These are phyloP conservation scores for Ananas comosus DNA, from an alignment of 176 grass and related monocot species.

Conservation along the genomic window DNA sequence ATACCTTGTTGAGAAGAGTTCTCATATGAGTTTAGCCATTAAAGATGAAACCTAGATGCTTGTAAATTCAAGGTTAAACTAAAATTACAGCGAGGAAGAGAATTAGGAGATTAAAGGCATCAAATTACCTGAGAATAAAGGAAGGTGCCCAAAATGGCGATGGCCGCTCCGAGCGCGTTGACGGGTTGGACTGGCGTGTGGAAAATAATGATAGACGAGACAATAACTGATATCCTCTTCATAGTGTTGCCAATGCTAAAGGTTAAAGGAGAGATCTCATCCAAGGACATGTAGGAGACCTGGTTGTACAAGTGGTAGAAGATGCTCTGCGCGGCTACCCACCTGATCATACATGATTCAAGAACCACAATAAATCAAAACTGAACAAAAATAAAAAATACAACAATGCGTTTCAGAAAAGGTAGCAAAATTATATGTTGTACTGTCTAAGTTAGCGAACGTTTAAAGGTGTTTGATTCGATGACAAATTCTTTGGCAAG, in stretches of 20 bases:
- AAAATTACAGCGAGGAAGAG: not conserved
- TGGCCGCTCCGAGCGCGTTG: constrained; percentile 82
- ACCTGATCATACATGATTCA: constrained; percentile 27
- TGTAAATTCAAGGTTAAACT: not conserved
- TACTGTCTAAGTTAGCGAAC: not conserved
- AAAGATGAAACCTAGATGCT: too few relatives aligned
- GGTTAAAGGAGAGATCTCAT: constrained; percentile 87
- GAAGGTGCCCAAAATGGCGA: constrained; percentile 87
- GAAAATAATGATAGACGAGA: constrained; percentile 92
- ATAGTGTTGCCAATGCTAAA: constrained; percentile 96
- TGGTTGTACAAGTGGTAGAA: constrained; percentile 99
- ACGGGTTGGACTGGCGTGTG: constrained; percentile 73
- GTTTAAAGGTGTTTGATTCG: too few relatives aligned
- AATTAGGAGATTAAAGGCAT: not conserved
- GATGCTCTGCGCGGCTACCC: constrained; percentile 87
- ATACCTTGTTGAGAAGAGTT: too few relatives aligned
- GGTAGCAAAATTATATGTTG: not conserved
- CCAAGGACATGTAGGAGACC: constrained; percentile 94
- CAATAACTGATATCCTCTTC: constrained; percentile 94
- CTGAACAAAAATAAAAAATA: constrained; percentile 14
- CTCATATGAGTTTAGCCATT: too few relatives aligned
- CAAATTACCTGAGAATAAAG: constrained; percentile 80
- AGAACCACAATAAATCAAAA: constrained; percentile 6
- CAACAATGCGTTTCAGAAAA: not conserved
- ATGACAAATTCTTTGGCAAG: too few relatives aligned